These are phyloP conservation scores for Penicillium hordei DNA, from an alignment of 2,329 filamentous ascomycete species.

Conservation along the genomic window DNA sequence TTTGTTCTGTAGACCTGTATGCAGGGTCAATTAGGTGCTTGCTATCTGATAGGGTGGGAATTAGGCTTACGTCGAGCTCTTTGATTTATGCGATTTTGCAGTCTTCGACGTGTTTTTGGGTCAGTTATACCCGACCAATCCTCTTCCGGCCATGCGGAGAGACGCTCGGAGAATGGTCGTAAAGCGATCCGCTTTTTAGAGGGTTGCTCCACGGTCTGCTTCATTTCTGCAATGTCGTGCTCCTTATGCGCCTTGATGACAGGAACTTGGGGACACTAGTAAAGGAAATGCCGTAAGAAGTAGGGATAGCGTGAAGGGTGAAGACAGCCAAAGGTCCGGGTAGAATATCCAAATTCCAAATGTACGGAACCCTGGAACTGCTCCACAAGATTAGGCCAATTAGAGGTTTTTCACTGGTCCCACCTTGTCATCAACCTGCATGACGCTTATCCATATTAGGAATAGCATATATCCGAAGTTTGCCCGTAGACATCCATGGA, in stretches of 20 bases:
- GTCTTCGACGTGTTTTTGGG: conserved; percentile 14
- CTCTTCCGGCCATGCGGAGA: conserved; percentile 3
- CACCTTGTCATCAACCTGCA: neutral
- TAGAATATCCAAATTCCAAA: too few relatives aligned
- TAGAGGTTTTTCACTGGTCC: accelerated
- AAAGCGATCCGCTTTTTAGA: neutral
- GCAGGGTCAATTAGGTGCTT: neutral
- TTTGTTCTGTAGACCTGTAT: conserved; percentile 7
- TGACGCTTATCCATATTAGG: neutral
- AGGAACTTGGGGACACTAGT: neutral
- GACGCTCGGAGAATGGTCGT: neutral
- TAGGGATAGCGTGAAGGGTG: neutral
- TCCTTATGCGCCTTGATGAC: neutral
- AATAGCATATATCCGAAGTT: neutral
- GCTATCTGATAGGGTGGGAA: neutral
- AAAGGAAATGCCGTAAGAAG: neutral
- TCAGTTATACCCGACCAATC: conserved; percentile 19
- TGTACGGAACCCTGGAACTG: neutral
- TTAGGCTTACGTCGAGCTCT: conserved; percentile 18
- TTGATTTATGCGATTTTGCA: conserved; percentile 28
- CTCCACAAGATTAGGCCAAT: neutral
- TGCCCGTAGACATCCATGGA: neutral
- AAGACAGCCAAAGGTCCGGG: neutral
- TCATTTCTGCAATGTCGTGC: neutral
- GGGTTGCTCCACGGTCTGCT: neutral